phyloP scores from a whole-genome alignment of 257 asterid genomes.

The Solanum virginianum region DNA sequence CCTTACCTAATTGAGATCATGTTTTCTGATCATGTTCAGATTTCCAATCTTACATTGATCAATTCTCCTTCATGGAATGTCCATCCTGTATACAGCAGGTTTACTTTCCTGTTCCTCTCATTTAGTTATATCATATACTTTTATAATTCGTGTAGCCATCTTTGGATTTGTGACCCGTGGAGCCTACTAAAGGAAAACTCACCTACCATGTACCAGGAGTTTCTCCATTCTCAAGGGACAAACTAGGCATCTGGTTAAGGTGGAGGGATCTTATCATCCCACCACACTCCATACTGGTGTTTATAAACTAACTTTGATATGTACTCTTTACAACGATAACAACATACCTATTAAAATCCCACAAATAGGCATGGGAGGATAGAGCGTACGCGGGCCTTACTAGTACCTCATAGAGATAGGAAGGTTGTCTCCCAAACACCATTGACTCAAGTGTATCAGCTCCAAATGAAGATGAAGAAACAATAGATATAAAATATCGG shows the following conservation, averaged over 20 bases:
- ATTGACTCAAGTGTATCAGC: too few species aligned
- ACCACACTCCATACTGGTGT: neutral
- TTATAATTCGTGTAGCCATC: neutral
- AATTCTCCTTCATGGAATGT: slow-evolving; percentile 76
- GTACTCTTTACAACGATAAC: neutral
- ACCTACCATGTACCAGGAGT: neutral
- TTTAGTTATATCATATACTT: neutral
- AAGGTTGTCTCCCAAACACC: too few species aligned
- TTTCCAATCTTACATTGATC: slow-evolving; percentile 42
- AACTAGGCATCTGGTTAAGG: neutral
- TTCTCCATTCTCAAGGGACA: neutral
- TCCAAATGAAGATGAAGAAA: too few species aligned
- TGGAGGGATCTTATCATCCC: neutral
- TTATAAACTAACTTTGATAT: neutral
- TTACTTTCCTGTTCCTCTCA: neutral
- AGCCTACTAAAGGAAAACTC: neutral
- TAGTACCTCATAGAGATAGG: too few species aligned
- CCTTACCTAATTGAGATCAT: slow-evolving; percentile 62
- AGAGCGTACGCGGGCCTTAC: too few species aligned
- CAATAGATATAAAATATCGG: too few species aligned
- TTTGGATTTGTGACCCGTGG: neutral
- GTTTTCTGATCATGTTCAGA: slow-evolving; percentile 39
- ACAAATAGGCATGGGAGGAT: too few species aligned
- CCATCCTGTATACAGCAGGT: slow-evolving; percentile 76
- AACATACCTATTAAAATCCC: too few species aligned